A percentile compares a stretch with the other conserved stretches of the same genome.
phyloP scores from a whole-genome alignment of 495 filamentous ascomycete species.

The Apodospora peruviana region DNA sequence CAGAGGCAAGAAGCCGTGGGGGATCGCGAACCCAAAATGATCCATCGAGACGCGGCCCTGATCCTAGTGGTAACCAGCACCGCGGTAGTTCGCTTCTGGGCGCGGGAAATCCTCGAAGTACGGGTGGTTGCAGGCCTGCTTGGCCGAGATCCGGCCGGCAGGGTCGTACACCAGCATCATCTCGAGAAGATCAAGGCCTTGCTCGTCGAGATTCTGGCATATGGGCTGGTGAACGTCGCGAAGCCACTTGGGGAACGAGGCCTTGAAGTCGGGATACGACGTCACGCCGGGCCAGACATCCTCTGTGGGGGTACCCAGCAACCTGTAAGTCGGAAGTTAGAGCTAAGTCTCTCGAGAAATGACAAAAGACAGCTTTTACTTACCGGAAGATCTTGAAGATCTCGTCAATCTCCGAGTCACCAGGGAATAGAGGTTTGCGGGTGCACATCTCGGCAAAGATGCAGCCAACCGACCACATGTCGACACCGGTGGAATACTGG shows the following conservation, averaged over 20 bases:
- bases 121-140: constrained; percentile 86
- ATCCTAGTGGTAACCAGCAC: constrained; percentile 35
- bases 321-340: constrained; percentile 38
- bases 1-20: no score
- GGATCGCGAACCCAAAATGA: no score
- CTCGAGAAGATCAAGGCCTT: constrained; percentile 86
- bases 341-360: background rate
- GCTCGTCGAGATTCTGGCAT: constrained; percentile 56
- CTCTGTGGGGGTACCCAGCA: constrained; percentile 89
- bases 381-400: constrained; percentile 99
- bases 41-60: no score
- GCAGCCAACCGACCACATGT: constrained; percentile 98
- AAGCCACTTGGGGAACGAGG: constrained; percentile 92
- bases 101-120: constrained; percentile 73
- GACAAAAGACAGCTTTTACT: no score
- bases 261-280: constrained; percentile 95
- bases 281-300: constrained; percentile 91
- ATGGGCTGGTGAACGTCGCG: constrained; percentile 56
- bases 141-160: constrained; percentile 86
- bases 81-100: constrained; percentile 31
- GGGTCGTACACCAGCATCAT: constrained; percentile 91
- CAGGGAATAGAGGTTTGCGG: constrained; percentile 92
- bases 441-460: constrained; percentile 99
- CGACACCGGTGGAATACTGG: constrained; percentile 96
- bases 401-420: constrained; percentile 98